Evolutionary conservation across 208 protist species (phyloP).

Genomic region (Entamoeba nuttalli): DNA sequence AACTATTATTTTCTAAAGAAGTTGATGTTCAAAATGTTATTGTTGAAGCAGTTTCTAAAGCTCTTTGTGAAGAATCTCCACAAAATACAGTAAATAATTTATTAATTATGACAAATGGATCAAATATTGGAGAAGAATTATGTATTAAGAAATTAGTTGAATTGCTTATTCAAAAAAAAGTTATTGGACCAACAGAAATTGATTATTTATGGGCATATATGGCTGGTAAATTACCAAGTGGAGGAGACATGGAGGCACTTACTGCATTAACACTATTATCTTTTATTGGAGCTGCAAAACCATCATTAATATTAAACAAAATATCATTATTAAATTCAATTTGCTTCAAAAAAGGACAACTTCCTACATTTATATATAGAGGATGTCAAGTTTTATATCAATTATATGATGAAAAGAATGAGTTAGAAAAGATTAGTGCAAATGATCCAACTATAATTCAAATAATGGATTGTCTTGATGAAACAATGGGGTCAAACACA

Average conservation of each 20-base stretch:
- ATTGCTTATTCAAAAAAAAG: neutral
- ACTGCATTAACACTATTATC: neutral
- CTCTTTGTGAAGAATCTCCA: neutral
- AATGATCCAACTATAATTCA: neutral
- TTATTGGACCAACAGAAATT: neutral
- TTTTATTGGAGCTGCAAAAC: neutral
- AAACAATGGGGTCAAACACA: neutral
- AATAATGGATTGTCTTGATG: neutral
- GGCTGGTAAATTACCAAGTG: neutral
- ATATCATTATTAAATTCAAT: neutral
- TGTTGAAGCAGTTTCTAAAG: neutral
- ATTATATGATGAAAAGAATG: neutral
- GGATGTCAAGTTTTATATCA: neutral
- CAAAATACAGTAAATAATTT: neutral
- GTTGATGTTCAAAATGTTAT: neutral
- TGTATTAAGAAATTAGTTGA: neutral
- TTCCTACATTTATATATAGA: neutral
- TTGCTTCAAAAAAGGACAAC: neutral
- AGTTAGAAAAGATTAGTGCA: neutral
- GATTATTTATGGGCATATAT: neutral
- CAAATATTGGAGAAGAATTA: neutral
- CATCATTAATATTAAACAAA: neutral
- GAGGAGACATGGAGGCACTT: neutral
- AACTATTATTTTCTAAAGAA: neutral
- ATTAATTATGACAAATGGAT: neutral